phyloP scores from a whole-genome alignment of 2,329 filamentous ascomycete genomes.

The Aspergillus texensis region DNA sequence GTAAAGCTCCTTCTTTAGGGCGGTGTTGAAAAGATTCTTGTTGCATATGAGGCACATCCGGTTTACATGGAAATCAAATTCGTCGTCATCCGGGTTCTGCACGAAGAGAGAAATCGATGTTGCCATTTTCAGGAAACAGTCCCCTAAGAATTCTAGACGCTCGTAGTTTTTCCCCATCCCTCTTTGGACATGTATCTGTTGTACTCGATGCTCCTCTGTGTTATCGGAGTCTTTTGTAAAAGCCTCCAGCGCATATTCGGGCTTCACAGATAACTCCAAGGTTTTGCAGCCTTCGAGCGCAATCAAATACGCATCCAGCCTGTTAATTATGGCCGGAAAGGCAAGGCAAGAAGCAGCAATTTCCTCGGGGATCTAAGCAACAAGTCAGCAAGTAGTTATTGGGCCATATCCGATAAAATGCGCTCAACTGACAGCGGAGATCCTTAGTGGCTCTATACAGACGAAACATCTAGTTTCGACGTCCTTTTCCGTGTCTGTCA shows the following conservation, averaged over 20 bases:
- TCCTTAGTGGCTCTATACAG: constrained; percentile 72
- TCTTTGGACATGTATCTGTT: constrained; percentile 72
- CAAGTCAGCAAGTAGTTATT: constrained; percentile 19
- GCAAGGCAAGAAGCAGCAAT: constrained; percentile 73
- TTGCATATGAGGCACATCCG: constrained; percentile 93
- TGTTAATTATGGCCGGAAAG: constrained; percentile 82
- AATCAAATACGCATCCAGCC: constrained; percentile 80
- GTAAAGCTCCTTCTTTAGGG: constrained; percentile 65
- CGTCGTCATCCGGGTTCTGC: constrained; percentile 73
- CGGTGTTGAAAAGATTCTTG: constrained; percentile 79
- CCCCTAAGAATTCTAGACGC: constrained; percentile 87
- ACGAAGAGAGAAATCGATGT: constrained; percentile 87
- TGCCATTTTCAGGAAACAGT: constrained; percentile 93
- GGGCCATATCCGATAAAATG: neutral
- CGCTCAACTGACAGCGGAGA: constrained; percentile 68
- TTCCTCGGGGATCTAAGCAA: constrained; percentile 63
- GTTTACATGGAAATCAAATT: constrained; percentile 85
- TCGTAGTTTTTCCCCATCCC: constrained; percentile 97
- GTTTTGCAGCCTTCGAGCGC: constrained; percentile 71
- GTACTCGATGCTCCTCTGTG: constrained; percentile 68
- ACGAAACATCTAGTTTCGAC: constrained; percentile 63
- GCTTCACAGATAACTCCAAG: constrained; percentile 65
- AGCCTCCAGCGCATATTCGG: constrained; percentile 78
- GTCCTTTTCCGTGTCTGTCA: constrained; percentile 52
- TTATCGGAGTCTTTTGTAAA: constrained; percentile 92